Percentiles rank a stretch among this genome's conserved stretches.
Evolutionary conservation across 305 asterid genomes (phyloP).

Genomic region (Fraxinus angustifolia): DNA sequence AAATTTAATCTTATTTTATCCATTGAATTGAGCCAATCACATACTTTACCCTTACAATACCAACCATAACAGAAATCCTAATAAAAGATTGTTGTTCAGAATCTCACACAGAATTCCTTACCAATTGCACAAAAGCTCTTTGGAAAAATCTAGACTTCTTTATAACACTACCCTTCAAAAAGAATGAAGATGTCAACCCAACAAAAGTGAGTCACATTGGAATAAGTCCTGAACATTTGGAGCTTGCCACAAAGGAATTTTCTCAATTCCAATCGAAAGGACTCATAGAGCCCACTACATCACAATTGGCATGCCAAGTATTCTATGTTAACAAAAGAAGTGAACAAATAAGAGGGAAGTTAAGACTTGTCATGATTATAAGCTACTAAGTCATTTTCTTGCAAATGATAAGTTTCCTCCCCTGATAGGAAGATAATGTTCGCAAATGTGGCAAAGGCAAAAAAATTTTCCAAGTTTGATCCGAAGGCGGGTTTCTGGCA

Average conservation of each 20-base stretch:
- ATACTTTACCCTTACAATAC: not conserved
- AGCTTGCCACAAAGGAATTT: not conserved
- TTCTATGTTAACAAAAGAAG: not conserved
- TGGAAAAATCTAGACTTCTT: not conserved
- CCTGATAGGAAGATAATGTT: not conserved
- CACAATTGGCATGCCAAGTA: not conserved
- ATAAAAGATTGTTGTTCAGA: not conserved
- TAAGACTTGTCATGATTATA: not conserved
- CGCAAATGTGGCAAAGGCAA: no score
- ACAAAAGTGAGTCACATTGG: not conserved
- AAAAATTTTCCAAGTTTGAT: not conserved
- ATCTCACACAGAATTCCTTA: not conserved
- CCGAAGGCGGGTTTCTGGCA: not conserved
- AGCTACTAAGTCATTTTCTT: not conserved
- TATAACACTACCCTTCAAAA: not conserved
- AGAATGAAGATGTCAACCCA: not conserved
- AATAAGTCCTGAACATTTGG: not conserved
- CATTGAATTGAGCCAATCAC: not conserved
- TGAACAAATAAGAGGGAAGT: not conserved
- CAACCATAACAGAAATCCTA: not conserved
- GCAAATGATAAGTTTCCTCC: not conserved
- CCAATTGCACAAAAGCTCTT: not conserved
- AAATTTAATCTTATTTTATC: no score
- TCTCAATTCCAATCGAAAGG: not conserved
- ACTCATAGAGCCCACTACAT: not conserved